A percentile compares a stretch with the other conserved stretches of the same genome.
These are phyloP conservation scores for Fusarium sulawesiense DNA, from an alignment of 2,329 filamentous ascomycete species.

Conservation along the genomic window DNA sequence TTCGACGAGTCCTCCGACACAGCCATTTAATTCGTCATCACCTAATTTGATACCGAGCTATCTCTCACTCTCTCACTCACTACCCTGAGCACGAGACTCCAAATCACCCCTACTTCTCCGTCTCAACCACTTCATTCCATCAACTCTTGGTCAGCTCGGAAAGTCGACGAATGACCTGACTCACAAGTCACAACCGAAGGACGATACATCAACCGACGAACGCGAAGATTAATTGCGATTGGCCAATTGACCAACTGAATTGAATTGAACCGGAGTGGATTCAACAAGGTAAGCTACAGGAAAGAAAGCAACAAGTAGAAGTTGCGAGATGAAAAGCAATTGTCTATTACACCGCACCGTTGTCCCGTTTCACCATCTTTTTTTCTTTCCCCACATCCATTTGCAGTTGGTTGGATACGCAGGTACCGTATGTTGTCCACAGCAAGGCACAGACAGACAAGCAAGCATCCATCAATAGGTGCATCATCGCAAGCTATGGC, in stretches of 20 bases:
- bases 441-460: slow-evolving; percentile 18
- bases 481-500: background rate
- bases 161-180: slow-evolving; percentile 29
- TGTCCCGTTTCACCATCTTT: slow-evolving; percentile 15
- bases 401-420: slow-evolving; percentile 4
- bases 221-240: slow-evolving; percentile 5
- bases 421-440: slow-evolving; percentile 26
- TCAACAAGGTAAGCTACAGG: slow-evolving; percentile 28
- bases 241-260: background rate
- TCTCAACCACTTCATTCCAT: slow-evolving; percentile 32
- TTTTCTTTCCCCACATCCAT: slow-evolving; percentile 19
- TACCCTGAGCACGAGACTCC: slow-evolving; percentile 1
- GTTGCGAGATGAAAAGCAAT: slow-evolving; percentile 10
- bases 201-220: slow-evolving; percentile 26
- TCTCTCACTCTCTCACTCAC: background rate
- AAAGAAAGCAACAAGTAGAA: slow-evolving; percentile 23
- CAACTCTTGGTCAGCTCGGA: slow-evolving; percentile 19
- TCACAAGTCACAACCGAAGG: slow-evolving; percentile 18
- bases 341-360: slow-evolving; percentile 11
- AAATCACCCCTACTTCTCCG: slow-evolving; percentile 15
- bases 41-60: slow-evolving; percentile 15
- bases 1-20: slow-evolving; percentile 6
- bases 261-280: background rate
- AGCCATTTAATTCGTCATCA: slow-evolving; percentile 15
- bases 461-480: background rate